Evolutionary conservation across 352 stramenopile genomes (phyloP), one percentile per base, ranked within the genome.

Genomic region (Pythium plurisporium): DNA sequence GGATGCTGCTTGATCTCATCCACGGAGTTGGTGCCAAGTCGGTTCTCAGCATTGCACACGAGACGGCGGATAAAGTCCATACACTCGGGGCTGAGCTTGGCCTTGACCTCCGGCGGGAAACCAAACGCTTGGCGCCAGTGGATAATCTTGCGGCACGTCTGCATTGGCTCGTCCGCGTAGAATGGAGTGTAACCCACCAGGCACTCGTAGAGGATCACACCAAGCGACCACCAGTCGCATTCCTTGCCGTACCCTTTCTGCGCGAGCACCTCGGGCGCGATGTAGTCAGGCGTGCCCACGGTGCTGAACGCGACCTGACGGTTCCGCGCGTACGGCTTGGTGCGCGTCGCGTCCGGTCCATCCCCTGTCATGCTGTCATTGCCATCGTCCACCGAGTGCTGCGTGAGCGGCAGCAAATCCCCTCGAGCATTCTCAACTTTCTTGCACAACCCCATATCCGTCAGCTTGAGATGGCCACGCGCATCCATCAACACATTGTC

Each of bases 131-230:
- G 74, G 33, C 80, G 81, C 86, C 86, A 96, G 58, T 94, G 85
- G 45, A 94, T 82, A 58, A 89, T 88, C 72, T 99, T 99, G 25
- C 95, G 81, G 70, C 97, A 99, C 9, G 97, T 99, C 38, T 94
- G 92, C 57, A 99, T 96, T 11, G 96, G 91, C 59, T 97, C 87
- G 63, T 99, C 96, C 4, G 96, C 96, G 73, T 99, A 99, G 69
- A 99, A 99, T 11, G 97, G 97, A 36, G 97, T 98, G 75, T 99
- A 99, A 14, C 97, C 97, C 12, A 99, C 93, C 33, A 99, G 78
- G 70, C 96, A 99, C 76, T 99, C 96, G 73, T 98, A 99, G 80
- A 99, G 95, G 63, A 99, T 99, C 15, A 99, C 97, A 25, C 97
- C 97, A 47, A 99, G 82, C 38, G 85, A 98, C 97, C 97, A 99